These are phyloP conservation scores for Aspergillus sparsus DNA, from an alignment of 495 filamentous ascomycete species.

Conservation along the genomic window DNA sequence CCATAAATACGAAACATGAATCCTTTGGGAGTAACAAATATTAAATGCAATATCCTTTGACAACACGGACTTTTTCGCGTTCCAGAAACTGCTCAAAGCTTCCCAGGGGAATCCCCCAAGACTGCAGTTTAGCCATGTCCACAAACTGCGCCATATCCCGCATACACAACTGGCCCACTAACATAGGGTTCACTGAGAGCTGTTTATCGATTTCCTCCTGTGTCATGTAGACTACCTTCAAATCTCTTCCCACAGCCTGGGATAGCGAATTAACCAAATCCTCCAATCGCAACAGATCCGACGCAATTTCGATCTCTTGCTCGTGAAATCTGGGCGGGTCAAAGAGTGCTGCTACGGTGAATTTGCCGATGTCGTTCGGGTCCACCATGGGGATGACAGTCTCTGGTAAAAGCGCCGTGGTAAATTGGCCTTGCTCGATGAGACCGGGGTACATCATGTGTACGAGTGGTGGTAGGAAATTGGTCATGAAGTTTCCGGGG, in stretches of 20 bases:
- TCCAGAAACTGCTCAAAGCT: conserved; percentile 42
- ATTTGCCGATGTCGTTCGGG: conserved; percentile 50
- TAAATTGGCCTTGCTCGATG: conserved; percentile 35
- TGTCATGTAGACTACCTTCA: conserved; percentile 37
- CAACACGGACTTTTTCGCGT: conserved; percentile 35
- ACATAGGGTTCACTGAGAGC: conserved; percentile 27
- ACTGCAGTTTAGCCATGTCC: conserved; percentile 37
- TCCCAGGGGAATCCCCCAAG: conserved; percentile 33
- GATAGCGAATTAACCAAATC: conserved; percentile 35
- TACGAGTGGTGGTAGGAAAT: conserved; percentile 42
- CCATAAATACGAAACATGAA: background rate
- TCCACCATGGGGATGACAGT: conserved; percentile 44
- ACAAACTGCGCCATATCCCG: conserved; percentile 35
- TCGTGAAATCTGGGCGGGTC: conserved; percentile 41
- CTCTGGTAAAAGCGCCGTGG: conserved; percentile 33
- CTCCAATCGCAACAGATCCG: conserved; percentile 37
- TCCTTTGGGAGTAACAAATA: background rate
- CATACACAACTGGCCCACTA: conserved; percentile 33
- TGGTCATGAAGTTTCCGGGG: conserved; percentile 53
- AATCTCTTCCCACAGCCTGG: conserved; percentile 31
- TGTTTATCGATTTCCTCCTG: conserved; percentile 41
- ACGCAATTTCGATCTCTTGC: conserved; percentile 40
- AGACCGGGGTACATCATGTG: conserved; percentile 39
- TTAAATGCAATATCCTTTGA: conserved; percentile 25
- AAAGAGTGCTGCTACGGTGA: conserved; percentile 44